Evolutionary conservation across 2,329 filamentous ascomycete genomes (phyloP).

Genomic region (Verticillium zaregamsianum): DNA sequence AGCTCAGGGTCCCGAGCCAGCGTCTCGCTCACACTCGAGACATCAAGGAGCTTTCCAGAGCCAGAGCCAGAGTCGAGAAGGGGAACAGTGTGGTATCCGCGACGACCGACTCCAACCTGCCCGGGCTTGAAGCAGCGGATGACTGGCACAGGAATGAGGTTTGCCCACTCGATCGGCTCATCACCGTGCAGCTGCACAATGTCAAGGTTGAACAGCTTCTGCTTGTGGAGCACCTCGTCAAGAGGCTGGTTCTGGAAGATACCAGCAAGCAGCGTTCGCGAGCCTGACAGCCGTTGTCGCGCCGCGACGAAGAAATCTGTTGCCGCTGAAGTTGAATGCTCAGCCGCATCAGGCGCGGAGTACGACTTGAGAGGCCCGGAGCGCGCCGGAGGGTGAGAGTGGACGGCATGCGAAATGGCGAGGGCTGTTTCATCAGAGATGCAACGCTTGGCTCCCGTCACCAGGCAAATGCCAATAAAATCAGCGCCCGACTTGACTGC

Average conservation of each 20-base stretch:
- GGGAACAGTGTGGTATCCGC: constrained; percentile 79
- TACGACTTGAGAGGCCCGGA: constrained; percentile 14
- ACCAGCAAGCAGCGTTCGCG: constrained; percentile 76
- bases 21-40: constrained; percentile 61
- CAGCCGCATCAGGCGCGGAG: constrained; percentile 14
- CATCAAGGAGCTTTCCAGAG: constrained; percentile 74
- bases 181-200: constrained; percentile 89
- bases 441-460: constrained; percentile 73
- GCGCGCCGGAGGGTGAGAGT: constrained; percentile 53
- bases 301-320: constrained; percentile 69
- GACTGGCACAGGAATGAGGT: constrained; percentile 85
- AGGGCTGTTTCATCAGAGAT: constrained; percentile 75
- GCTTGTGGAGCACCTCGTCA: constrained; percentile 73
- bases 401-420: constrained; percentile 76
- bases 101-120: constrained; percentile 64
- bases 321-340: constrained; percentile 22
- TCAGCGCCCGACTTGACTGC: constrained; percentile 87
- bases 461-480: constrained; percentile 88
- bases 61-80: constrained; percentile 85
- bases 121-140: constrained; percentile 79
- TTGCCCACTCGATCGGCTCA: constrained; percentile 90
- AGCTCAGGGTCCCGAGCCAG: constrained; percentile 68
- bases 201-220: constrained; percentile 73
- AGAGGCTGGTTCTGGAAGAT: constrained; percentile 93
- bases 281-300: constrained; percentile 41